These are phyloP conservation scores for Luzula sylvatica DNA, from an alignment of 176 grass and related monocot genomes.

Conservation along the genomic window DNA sequence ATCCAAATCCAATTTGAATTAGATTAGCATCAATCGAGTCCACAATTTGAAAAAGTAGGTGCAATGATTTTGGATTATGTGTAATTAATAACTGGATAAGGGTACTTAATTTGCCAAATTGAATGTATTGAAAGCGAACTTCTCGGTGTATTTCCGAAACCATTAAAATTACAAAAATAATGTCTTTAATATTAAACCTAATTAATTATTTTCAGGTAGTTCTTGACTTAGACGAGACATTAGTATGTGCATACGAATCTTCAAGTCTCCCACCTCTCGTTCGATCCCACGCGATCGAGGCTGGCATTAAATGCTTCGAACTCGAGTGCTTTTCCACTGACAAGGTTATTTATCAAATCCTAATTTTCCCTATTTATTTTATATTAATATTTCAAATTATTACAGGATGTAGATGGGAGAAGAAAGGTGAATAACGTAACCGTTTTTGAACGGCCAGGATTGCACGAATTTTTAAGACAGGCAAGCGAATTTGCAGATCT, in stretches of 20 bases:
- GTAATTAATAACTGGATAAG: not conserved
- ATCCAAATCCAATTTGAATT: conserved; percentile 11
- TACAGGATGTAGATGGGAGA: conserved; percentile 80
- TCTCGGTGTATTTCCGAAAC: conserved; percentile 1
- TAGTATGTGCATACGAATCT: conserved; percentile 98
- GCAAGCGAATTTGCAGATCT: conserved; percentile 92
- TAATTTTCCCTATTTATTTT: conserved; percentile 3
- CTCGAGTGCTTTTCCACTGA: conserved; percentile 83
- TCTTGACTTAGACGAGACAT: conserved; percentile 96
- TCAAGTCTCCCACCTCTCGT: conserved; percentile 76
- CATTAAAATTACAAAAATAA: conserved; percentile 1
- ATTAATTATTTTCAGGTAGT: conserved; percentile 49
- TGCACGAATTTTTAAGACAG: conserved; percentile 84
- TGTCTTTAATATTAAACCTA: conserved; percentile 20
- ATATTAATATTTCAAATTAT: conserved; percentile 26
- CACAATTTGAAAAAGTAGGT: not conserved
- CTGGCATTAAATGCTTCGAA: conserved; percentile 89
- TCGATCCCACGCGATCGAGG: conserved; percentile 74
- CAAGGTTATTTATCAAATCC: conserved; percentile 35
- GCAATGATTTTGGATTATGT: not conserved
- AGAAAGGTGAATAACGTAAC: conserved; percentile 91
- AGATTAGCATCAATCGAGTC: not conserved
- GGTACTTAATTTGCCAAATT: not conserved
- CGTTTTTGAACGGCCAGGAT: conserved; percentile 95
- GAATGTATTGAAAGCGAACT: not conserved